Evolutionary conservation across 2,329 filamentous ascomycete genomes (phyloP).

Genomic region (Hymenoscyphus repandus): DNA sequence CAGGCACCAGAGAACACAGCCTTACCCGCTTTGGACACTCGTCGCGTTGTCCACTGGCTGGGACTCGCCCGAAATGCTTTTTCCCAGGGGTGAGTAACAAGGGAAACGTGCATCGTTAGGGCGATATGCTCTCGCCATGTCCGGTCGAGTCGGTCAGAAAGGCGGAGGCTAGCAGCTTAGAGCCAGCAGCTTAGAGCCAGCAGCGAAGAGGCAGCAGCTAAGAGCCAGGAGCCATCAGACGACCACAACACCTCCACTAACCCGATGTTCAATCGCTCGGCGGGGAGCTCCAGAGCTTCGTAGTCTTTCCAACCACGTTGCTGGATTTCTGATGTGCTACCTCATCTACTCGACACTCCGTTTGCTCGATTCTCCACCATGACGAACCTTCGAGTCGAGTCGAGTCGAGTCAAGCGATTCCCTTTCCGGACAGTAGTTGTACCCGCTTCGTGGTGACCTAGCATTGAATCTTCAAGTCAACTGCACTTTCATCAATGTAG

Average conservation of each 20-base stretch:
- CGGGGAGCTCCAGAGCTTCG: not conserved
- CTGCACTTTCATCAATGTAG: not conserved
- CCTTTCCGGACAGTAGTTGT: not conserved
- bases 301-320: constrained; percentile 6
- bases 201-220: too few relatives aligned
- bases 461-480: not conserved
- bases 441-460: not conserved
- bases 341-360: not conserved
- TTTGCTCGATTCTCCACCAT: too few relatives aligned
- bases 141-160: constrained; percentile 12
- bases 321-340: not conserved
- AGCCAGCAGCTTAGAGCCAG: too few relatives aligned
- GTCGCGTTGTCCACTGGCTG: constrained; percentile 10
- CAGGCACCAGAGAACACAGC: constrained; percentile 16
- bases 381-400: not conserved
- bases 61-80: constrained; percentile 9
- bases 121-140: constrained; percentile 12
- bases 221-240: too few relatives aligned
- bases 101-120: constrained; percentile 8
- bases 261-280: too few relatives aligned
- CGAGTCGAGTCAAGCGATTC: too few relatives aligned
- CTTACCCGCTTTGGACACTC: constrained; percentile 14
- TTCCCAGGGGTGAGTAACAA: constrained; percentile 13
- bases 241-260: too few relatives aligned
- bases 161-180: not conserved